These are phyloP conservation scores for Pythium aphanidermatum DNA, from an alignment of 352 stramenopile genomes.

Conservation along the genomic window DNA sequence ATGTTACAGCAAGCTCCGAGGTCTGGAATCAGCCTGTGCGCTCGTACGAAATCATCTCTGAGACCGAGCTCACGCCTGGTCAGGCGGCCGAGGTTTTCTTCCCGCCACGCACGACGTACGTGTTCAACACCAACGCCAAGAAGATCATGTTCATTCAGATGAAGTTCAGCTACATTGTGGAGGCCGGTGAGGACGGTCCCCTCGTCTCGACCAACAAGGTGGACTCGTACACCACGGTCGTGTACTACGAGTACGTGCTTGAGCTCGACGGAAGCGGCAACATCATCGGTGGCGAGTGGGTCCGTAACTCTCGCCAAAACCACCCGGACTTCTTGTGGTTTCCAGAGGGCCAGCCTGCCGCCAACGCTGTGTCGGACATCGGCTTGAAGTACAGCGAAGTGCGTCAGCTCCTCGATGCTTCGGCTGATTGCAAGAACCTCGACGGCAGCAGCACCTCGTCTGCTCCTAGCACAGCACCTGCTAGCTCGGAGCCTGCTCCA, in stretches of 20 bases:
- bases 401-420: constrained; percentile 10
- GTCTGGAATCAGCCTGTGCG: constrained; percentile 21
- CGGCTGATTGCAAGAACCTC: constrained; percentile 1
- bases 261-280: constrained; percentile 50
- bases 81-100: constrained; percentile 1
- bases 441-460: not conserved
- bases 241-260: constrained; percentile 67
- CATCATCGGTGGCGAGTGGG: constrained; percentile 63
- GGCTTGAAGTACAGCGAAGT: constrained; percentile 17
- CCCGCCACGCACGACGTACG: constrained; percentile 21
- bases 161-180: constrained; percentile 55
- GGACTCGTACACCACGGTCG: constrained; percentile 41
- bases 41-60: constrained; percentile 13
- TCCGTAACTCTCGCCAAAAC: constrained; percentile 38
- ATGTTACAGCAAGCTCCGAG: constrained; percentile 9
- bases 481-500: too few relatives aligned
- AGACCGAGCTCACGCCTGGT: constrained; percentile 5
- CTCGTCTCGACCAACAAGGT: constrained; percentile 39
- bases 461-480: not conserved
- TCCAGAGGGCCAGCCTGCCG: constrained; percentile 15
- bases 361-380: constrained; percentile 7
- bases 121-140: constrained; percentile 54
- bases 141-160: constrained; percentile 49
- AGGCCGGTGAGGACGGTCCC: constrained; percentile 41
- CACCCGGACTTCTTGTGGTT: constrained; percentile 70